These are phyloP conservation scores for Panellus pusillus DNA, from an alignment of 768 basidiomycete genomes.

Conservation along the genomic window DNA sequence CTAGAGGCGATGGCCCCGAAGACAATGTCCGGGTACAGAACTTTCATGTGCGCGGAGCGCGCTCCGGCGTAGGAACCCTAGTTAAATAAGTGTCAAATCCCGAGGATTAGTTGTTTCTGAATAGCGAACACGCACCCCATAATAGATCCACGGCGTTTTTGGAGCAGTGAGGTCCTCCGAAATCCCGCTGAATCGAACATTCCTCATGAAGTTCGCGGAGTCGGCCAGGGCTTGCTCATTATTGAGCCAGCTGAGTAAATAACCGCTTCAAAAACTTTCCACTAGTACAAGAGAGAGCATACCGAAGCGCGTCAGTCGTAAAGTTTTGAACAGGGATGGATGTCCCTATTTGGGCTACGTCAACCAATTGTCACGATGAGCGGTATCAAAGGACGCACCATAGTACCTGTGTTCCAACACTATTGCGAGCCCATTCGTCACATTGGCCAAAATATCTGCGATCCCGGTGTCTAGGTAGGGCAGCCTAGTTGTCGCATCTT, in stretches of 20 bases:
- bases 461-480: constrained; percentile 78
- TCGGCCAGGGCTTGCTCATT: constrained; percentile 90
- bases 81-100: background rate
- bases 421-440: constrained; percentile 84
- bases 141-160: constrained; percentile 84
- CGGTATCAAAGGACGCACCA: constrained; percentile 39
- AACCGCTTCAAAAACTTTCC: background rate
- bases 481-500: constrained; percentile 66
- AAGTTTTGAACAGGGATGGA: constrained; percentile 78
- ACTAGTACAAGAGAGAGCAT: constrained; percentile 5
- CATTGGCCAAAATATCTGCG: constrained; percentile 77
- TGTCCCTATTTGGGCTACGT: constrained; percentile 42
- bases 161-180: constrained; percentile 69
- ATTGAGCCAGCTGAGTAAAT: constrained; percentile 66
- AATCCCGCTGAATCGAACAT: constrained; percentile 72
- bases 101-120: constrained; percentile 5
- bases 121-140: constrained; percentile 60
- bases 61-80: constrained; percentile 91
- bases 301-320: constrained; percentile 81
- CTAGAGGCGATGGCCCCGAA: constrained; percentile 88
- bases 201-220: constrained; percentile 85
- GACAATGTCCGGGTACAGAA: constrained; percentile 82
- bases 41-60: constrained; percentile 87
- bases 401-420: constrained; percentile 92
- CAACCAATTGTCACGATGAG: constrained; percentile 15